A percentile compares a stretch with the other conserved stretches of the same genome.
phyloP scores from a whole-genome alignment of 805 yeast genomes.

The Yamadazyma philogaea region DNA sequence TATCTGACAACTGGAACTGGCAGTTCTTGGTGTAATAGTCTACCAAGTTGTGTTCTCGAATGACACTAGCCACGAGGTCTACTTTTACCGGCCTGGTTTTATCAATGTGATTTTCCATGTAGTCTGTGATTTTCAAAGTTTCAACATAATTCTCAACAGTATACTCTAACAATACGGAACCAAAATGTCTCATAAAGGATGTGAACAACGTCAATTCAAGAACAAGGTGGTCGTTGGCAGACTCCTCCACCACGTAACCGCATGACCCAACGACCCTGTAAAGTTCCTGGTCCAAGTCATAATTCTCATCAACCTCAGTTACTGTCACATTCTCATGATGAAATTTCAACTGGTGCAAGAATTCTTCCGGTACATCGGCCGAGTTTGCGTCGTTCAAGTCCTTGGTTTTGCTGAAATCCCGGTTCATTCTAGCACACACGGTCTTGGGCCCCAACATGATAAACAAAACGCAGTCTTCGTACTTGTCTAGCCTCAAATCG shows the following conservation, averaged over 20 bases:
- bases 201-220: slow-evolving; percentile 52
- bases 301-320: slow-evolving; percentile 18
- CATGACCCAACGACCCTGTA: slow-evolving; percentile 26
- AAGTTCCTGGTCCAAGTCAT: slow-evolving; percentile 17
- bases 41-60: slow-evolving; percentile 48
- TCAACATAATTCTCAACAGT: slow-evolving; percentile 17
- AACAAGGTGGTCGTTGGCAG: slow-evolving; percentile 1
- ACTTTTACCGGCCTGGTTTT: neutral
- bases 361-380: slow-evolving; percentile 30
- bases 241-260: slow-evolving; percentile 16
- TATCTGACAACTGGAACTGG: slow-evolving; percentile 30
- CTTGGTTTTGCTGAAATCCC: slow-evolving; percentile 22
- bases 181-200: slow-evolving; percentile 45
- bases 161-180: slow-evolving; percentile 26
- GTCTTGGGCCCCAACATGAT: slow-evolving; percentile 20
- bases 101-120: slow-evolving; percentile 8
- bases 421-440: slow-evolving; percentile 4
- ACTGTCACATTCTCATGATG: slow-evolving; percentile 14
- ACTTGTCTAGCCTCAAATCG: slow-evolving; percentile 24
- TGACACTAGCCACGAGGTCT: slow-evolving; percentile 37
- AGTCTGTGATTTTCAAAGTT: slow-evolving; percentile 9
- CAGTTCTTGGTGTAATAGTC: slow-evolving; percentile 42
- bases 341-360: slow-evolving; percentile 12
- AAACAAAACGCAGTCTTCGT: slow-evolving; percentile 19
- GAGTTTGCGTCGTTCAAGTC: slow-evolving; percentile 19